A percentile compares a stretch with the other conserved stretches of the same genome.
Conservation (phyloP, 495 filamentous ascomycete species). For the Corynascus novoguineensis region DNA sequence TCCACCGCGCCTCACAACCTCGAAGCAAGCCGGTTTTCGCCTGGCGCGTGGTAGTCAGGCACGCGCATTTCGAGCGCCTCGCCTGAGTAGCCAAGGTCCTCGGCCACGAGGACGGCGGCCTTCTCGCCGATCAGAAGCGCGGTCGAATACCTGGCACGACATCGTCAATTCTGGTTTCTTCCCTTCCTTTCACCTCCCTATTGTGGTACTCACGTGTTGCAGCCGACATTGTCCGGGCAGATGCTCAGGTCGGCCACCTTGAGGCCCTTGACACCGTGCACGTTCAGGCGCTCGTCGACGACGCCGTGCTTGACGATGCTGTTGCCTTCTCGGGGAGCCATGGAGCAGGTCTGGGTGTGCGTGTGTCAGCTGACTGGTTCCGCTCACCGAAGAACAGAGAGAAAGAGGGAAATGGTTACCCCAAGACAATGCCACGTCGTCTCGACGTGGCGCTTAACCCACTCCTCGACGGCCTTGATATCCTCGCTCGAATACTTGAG, state of each 20-base stretch:
- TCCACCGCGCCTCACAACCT: not conserved
- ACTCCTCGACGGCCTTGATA: slow-evolving; percentile 66
- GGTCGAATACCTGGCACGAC: slow-evolving; percentile 49
- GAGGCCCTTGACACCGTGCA: slow-evolving; percentile 72
- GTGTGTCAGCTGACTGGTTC: slow-evolving; percentile 9
- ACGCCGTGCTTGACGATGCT: slow-evolving; percentile 77
- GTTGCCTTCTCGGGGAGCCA: slow-evolving; percentile 75
- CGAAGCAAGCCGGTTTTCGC: slow-evolving; percentile 38
- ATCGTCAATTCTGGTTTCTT: slow-evolving; percentile 2
- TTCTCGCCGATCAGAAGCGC: slow-evolving; percentile 84
- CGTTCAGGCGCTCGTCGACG: slow-evolving; percentile 72
- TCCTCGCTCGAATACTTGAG: slow-evolving; percentile 64
- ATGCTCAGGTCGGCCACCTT: slow-evolving; percentile 79
- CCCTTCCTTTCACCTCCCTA: too few species aligned
- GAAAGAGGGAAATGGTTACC: slow-evolving; percentile 22
- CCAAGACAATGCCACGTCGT: slow-evolving; percentile 70
- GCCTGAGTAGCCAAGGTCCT: slow-evolving; percentile 72
- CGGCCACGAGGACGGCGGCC: slow-evolving; percentile 62
- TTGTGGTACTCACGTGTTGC: slow-evolving; percentile 56
- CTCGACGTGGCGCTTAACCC: slow-evolving; percentile 71
- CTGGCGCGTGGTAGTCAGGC: slow-evolving; percentile 54
- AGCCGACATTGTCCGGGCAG: slow-evolving; percentile 77
- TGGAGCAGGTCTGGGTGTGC: slow-evolving; percentile 60
- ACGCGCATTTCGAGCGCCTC: slow-evolving; percentile 72
- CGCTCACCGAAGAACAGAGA: not conserved